Evolutionary conservation across 169 alveolate genomes (phyloP), one percentile per base, ranked within the genome.

Genomic region (Babesia microti): DNA sequence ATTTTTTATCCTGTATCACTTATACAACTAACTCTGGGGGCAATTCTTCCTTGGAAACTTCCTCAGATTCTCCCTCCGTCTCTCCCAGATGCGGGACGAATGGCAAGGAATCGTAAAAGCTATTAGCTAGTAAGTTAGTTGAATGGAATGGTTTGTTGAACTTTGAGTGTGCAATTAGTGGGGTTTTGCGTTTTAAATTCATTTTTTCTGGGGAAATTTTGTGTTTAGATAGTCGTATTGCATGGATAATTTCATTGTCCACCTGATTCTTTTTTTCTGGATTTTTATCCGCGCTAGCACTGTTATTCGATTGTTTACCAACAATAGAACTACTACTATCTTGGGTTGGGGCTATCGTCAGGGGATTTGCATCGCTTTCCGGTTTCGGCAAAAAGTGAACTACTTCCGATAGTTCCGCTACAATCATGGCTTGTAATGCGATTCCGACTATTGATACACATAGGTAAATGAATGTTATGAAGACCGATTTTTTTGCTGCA

Each of bases 11-110:
- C n/a, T n/a, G n/a, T n/a, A n/a, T n/a, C n/a, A n/a, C n/a, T n/a
- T n/a, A n/a, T n/a, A n/a, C n/a, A n/a, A n/a, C n/a, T n/a, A n/a
- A n/a, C 36, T 65, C 76, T 7, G 76, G 76, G 0, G 76, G 76
- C 7, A 65, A 47, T 26, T 65, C 76, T 17, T 65, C 76, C 49
- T 56, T 55, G 2, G 76, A 29, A 1, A 65, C 76, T 29, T 65
- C 76, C 30, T 65, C 76, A 45, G 76, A 45, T 49, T 65, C 76
- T 23, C 76, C 76, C 26, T 65, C 76, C 2, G 76, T 55, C 27
- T 65, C 76, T 11, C 76, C 76, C 5, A 49, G 37, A 41, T 65
- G 76, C 1, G 76, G 76, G 42, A 65, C 45, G 28, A 65, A 40
- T 9, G 76, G 76, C 2, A 65, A 14, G 23, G 29, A 30, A 18